Base-by-base conservation (phyloP, 331 rosid species). In the Quercus tomentella region DNA sequence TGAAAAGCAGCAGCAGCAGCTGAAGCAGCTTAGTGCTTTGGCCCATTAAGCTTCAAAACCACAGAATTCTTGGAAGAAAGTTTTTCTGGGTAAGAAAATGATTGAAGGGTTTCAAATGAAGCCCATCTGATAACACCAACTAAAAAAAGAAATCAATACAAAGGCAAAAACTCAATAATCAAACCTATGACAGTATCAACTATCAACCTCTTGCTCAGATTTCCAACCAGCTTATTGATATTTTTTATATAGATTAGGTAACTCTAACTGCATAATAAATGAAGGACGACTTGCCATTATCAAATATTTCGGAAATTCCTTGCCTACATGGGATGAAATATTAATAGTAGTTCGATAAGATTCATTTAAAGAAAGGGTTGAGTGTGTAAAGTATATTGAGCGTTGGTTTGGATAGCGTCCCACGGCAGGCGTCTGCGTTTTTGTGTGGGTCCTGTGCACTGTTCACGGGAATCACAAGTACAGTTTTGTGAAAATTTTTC, bases 1-100 rank as follows among this genome's bases (percentile, higher is more conserved):
- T 33, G 72, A 30, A 66, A 66, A 66, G 49, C 45, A 66, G 51
- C 72, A 66, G 51, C 51, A 66, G 72, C 51, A 33, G 72, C 49
- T 31, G 51, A 66, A 66, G 1, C 51, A 33, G 51, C 51, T 9
- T 25, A 20, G 17, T 66, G 23, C 72, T 65, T 65, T 16, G 72
- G 20, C 72, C 25, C 72, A 66, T 66, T 9, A 33, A 23, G 72
- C 51, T 66, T 66, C 51, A 35, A 31, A 31, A 20, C n/a, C 17
- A 31, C 51, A 31, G 51, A 31, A 30, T 66, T 66, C 25, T n/a
- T 16, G 26, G 20, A 18, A 33, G 4, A 31, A 8, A 31, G 51
- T 66, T 35, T 6, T 5, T 10, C 10, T 11, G 4, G 33, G 17
- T 2, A 14, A 15, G 17, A 23, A 23, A 23, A 61, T 23, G 35